Evolutionary conservation across 768 basidiomycete species (phyloP), one percentile per base, ranked within the genome.

Genomic region (Mycena rosella): DNA sequence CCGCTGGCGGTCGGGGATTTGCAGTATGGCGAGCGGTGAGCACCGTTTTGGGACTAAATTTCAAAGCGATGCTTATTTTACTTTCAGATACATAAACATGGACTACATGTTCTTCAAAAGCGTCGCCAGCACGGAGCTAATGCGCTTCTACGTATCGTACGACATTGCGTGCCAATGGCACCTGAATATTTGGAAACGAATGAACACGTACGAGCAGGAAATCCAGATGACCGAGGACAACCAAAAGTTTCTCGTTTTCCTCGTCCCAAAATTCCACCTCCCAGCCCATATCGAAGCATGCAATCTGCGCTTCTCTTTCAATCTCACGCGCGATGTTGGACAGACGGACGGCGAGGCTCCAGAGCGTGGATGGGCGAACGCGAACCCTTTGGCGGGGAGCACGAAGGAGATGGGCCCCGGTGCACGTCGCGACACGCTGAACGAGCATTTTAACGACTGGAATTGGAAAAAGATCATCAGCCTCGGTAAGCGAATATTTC

Each of bases 381-480:
- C 74, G 10, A 82, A 82, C 63, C 59, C 61, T 0, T 29, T 77
- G 7, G 75, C 78, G 0, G 42, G 34, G 0, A 78, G 76, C 27
- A 80, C 78, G 0, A 68, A 68, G 49, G 77, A 81, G 60, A 83
- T 83, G 82, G 75, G 76, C 0, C 75, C 76, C 0, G 78, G 78
- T 11, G 60, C 72, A 11, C 67, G 76, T 5, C 69, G 61, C 0
- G 79, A 80, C 47, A 76, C 72, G 0, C 38, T 80, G 0, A 74
- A 82, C 47, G 72, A 73, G 49, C 71, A 78, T 36, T 72, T 76
- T 14, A 52, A 52, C 26, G 60, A 51, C 34, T 34, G 8, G 20
- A 61, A 61, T 22, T 22, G 32, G 5, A 52, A 53, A 27, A 61
- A 61, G 18, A 61, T 34, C 2, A 30, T 61, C 8, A 26, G 10